A percentile compares a stretch with the other conserved stretches of the same genome.
Conservation (phyloP, 805 yeast genomes). For the Sugiyamaella valdiviana region DNA sequence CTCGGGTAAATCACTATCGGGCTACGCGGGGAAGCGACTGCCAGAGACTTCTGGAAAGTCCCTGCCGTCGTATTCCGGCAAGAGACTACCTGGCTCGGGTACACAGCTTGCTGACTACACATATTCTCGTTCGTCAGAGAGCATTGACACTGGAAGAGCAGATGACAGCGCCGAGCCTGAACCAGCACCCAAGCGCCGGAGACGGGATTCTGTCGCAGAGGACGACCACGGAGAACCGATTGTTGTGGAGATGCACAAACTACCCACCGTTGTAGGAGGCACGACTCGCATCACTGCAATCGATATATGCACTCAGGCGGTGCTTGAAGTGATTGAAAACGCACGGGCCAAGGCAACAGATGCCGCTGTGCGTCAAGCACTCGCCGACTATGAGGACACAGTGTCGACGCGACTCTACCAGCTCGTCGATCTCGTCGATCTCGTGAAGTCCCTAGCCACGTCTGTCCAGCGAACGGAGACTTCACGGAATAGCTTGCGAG, state of each 20-base stretch:
- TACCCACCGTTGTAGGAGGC: slow-evolving; percentile 16
- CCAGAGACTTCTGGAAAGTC: neutral
- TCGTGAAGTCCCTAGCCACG: slow-evolving; percentile 7
- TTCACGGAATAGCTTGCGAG: slow-evolving; percentile 9
- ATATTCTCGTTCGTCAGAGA: neutral
- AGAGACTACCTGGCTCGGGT: neutral
- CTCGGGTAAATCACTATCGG: no score
- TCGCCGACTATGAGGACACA: slow-evolving; percentile 8
- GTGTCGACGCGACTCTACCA: slow-evolving; percentile 8
- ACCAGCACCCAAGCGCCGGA: neutral
- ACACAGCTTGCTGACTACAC: neutral
- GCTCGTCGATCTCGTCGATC: slow-evolving; percentile 17
- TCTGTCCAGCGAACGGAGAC: slow-evolving; percentile 11
- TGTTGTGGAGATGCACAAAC: slow-evolving; percentile 12
- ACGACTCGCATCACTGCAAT: slow-evolving; percentile 16
- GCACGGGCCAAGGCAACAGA: slow-evolving; percentile 3
- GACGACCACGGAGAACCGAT: neutral
- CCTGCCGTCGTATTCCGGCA: neutral
- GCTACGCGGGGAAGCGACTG: no score
- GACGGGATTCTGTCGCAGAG: neutral
- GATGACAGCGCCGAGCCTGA: neutral
- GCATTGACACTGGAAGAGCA: neutral
- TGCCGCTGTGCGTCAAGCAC: slow-evolving; percentile 4
- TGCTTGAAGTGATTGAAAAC: slow-evolving; percentile 8
- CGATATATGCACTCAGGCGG: slow-evolving; percentile 16